Evolutionary conservation across 306 rosid genomes (phyloP).

Genomic region (Comarum palustre): DNA sequence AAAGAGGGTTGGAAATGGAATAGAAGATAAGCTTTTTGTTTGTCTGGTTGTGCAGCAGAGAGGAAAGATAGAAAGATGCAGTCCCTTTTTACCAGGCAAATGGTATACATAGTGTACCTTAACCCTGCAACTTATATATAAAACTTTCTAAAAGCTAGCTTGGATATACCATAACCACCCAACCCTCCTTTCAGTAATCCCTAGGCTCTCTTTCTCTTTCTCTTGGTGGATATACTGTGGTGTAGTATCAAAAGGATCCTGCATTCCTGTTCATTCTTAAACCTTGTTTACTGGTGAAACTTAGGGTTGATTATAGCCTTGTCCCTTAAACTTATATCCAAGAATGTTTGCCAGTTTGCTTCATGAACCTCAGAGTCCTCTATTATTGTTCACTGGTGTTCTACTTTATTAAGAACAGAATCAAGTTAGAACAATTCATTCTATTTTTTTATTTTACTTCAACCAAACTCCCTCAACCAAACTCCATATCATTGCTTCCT

Average conservation of each 20-base stretch:
- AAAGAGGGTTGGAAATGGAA: slow-evolving; percentile 27
- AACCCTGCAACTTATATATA: slow-evolving; percentile 67
- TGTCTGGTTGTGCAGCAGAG: slow-evolving; percentile 62
- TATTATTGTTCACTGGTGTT: background rate
- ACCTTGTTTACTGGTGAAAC: background rate
- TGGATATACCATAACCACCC: slow-evolving; percentile 73
- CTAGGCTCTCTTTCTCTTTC: slow-evolving; percentile 40
- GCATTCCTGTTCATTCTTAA: slow-evolving; percentile 28
- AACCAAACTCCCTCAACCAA: too few species aligned
- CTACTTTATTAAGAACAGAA: background rate
- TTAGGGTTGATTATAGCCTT: background rate
- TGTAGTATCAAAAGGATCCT: slow-evolving; percentile 30
- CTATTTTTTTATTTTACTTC: too few species aligned
- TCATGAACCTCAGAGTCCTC: background rate
- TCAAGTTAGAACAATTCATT: too few species aligned
- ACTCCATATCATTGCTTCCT: background rate
- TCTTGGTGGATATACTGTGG: slow-evolving; percentile 41
- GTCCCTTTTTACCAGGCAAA: slow-evolving; percentile 69
- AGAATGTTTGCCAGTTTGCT: background rate
- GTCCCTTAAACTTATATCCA: background rate
- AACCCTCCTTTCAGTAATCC: slow-evolving; percentile 80
- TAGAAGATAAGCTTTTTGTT: slow-evolving; percentile 65
- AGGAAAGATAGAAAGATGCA: slow-evolving; percentile 37
- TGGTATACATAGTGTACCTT: slow-evolving; percentile 73
- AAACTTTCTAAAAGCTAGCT: slow-evolving; percentile 87